Percentiles rank a stretch among this genome's conserved stretches.
phyloP scores from a whole-genome alignment of 192 early-diverging fungal genomes.

The Mortierella antarctica region DNA sequence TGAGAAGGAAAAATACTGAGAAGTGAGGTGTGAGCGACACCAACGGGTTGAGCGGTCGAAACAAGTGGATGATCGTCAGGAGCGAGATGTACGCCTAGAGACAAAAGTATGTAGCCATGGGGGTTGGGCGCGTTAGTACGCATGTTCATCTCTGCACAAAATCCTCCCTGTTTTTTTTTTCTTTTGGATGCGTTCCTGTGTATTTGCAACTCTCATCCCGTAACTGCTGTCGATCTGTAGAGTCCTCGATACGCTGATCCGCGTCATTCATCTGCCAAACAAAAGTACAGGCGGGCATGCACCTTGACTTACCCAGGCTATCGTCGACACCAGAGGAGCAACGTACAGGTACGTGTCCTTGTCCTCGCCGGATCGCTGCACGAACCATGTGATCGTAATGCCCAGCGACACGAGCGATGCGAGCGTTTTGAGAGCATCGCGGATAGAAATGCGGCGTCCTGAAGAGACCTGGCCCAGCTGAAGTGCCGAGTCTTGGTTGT shows the following conservation, averaged over 20 bases:
- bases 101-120: background rate
- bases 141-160: background rate
- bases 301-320: conserved; percentile 32
- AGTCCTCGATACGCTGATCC: background rate
- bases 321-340: conserved; percentile 32
- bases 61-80: conserved; percentile 31
- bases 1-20: conserved; percentile 45
- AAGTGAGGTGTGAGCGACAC: conserved; percentile 47
- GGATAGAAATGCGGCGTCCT: conserved; percentile 38
- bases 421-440: conserved; percentile 34
- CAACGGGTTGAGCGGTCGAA: conserved; percentile 49
- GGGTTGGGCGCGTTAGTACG: background rate
- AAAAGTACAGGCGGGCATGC: background rate
- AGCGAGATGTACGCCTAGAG: conserved; percentile 33
- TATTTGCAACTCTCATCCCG: background rate
- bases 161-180: background rate
- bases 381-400: conserved; percentile 27
- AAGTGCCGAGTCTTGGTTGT: conserved; percentile 5
- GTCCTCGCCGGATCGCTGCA: conserved; percentile 22
- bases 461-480: conserved; percentile 47
- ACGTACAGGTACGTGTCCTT: conserved; percentile 35
- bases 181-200: background rate
- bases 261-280: background rate
- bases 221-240: background rate
- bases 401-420: conserved; percentile 27